These are phyloP conservation scores for Trichoderma gracile DNA, from an alignment of 2,329 filamentous ascomycete species.

Conservation along the genomic window DNA sequence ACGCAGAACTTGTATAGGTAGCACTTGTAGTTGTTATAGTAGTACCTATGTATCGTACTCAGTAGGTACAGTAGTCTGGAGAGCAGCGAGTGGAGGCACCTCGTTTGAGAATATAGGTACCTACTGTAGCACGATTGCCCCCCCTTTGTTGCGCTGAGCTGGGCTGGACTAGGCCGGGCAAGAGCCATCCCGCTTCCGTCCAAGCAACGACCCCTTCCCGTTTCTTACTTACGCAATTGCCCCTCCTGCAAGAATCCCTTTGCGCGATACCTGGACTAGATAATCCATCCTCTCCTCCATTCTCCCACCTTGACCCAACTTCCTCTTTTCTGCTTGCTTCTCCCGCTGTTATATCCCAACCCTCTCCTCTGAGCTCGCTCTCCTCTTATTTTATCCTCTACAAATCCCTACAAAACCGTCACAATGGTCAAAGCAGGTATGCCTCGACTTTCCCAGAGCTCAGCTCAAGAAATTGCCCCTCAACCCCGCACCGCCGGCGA, in stretches of 20 bases:
- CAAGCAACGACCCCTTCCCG: not conserved
- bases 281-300: constrained; percentile 4
- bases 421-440: constrained; percentile 28
- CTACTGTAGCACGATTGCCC: not conserved
- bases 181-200: not conserved
- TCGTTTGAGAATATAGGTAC: not conserved
- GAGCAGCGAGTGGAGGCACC: not conserved
- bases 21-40: too few relatives aligned
- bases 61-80: too few relatives aligned
- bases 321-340: not conserved
- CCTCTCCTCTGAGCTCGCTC: not conserved
- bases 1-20: too few relatives aligned
- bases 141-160: not conserved
- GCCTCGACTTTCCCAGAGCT: not conserved
- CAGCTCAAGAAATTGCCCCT: constrained; percentile 14
- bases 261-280: too few relatives aligned
- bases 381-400: not conserved
- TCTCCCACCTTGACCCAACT: not conserved
- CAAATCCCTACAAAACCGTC: constrained; percentile 7
- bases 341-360: not conserved
- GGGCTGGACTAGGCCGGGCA: not conserved
- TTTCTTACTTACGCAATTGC: constrained; percentile 21
- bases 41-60: not conserved
- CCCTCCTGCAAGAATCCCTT: not conserved
- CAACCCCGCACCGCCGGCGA: constrained; percentile 24